phyloP scores from a whole-genome alignment of 164 flowering plant species.

The Liriodendron chinense region DNA sequence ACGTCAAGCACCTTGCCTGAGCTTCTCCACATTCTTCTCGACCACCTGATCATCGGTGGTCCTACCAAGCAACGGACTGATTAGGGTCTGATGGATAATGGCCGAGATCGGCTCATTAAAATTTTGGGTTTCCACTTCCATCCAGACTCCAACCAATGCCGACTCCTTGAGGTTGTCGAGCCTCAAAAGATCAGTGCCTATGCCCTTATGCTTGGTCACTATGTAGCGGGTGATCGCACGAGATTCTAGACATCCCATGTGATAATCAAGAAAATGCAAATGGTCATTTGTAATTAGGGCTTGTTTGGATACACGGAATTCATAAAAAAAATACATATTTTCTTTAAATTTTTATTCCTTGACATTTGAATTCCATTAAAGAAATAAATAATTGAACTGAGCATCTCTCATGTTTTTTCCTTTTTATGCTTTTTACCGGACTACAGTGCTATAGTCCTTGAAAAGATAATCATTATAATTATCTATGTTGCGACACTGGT shows the following conservation, averaged over 20 bases:
- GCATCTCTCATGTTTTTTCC: too few relatives aligned
- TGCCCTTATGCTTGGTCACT: conserved; percentile 11
- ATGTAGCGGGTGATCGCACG: conserved; percentile 10
- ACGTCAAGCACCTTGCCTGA: conserved; percentile 54
- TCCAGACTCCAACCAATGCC: conserved; percentile 34
- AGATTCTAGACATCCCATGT: conserved; percentile 4
- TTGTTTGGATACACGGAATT: too few relatives aligned
- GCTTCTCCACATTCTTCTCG: conserved; percentile 36
- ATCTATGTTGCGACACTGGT: too few relatives aligned
- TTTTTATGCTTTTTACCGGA: too few relatives aligned
- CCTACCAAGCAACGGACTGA: conserved; percentile 33
- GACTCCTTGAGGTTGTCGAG: not conserved
- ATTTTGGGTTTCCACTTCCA: conserved; percentile 58
- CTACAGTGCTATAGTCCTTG: too few relatives aligned
- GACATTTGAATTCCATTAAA: too few relatives aligned
- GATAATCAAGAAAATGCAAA: too few relatives aligned
- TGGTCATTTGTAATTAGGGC: too few relatives aligned
- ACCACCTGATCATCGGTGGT: conserved; percentile 32
- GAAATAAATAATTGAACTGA: too few relatives aligned
- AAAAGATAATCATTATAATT: too few relatives aligned
- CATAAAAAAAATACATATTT: too few relatives aligned
- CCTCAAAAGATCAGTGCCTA: conserved; percentile 5
- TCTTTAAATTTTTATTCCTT: too few relatives aligned
- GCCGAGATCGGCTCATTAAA: conserved; percentile 38
- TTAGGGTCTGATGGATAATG: conserved; percentile 33